A percentile compares a stretch with the other conserved stretches of the same genome.
Conservation (phyloP, 2,329 filamentous ascomycete species). For the Sporothrix pseudoabietina region DNA sequence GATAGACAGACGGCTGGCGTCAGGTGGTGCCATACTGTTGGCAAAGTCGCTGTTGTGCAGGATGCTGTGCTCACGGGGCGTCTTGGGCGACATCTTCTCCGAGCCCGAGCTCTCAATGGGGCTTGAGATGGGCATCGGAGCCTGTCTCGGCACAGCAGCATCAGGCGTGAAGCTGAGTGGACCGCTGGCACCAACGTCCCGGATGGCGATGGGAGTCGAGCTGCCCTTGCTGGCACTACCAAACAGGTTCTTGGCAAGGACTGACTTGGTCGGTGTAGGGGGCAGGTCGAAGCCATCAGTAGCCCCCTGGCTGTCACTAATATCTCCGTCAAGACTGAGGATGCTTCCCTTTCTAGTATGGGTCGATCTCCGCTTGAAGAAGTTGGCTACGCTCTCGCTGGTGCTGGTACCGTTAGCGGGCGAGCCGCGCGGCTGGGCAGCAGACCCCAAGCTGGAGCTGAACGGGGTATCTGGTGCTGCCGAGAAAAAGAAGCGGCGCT, state of each 20-base stretch:
- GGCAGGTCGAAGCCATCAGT: slow-evolving; percentile 70
- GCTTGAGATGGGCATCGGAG: slow-evolving; percentile 37
- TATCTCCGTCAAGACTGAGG: slow-evolving; percentile 76
- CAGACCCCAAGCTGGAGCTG: slow-evolving; percentile 52
- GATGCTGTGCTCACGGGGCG: slow-evolving; percentile 67
- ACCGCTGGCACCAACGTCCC: slow-evolving; percentile 20
- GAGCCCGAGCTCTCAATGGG: slow-evolving; percentile 59
- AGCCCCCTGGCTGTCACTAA: slow-evolving; percentile 43
- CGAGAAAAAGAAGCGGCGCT: slow-evolving; percentile 63
- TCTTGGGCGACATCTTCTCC: slow-evolving; percentile 65
- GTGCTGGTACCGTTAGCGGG: slow-evolving; percentile 36
- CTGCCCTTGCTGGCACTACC: slow-evolving; percentile 32
- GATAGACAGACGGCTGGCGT: slow-evolving; percentile 81
- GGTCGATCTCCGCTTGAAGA: slow-evolving; percentile 61
- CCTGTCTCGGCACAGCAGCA: neutral
- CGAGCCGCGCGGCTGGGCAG: slow-evolving; percentile 46
- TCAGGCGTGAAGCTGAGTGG: slow-evolving; percentile 24
- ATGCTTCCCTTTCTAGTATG: slow-evolving; percentile 66
- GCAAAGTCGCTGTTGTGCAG: slow-evolving; percentile 26
- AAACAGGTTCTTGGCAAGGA: slow-evolving; percentile 46
- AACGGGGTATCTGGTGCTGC: slow-evolving; percentile 82
- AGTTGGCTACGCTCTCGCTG: slow-evolving; percentile 55
- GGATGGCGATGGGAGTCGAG: slow-evolving; percentile 35
- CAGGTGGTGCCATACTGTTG: slow-evolving; percentile 63
- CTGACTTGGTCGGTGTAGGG: slow-evolving; percentile 87